These are phyloP conservation scores for Mangifera indica DNA, from an alignment of 345 rosid species.

Conservation along the genomic window DNA sequence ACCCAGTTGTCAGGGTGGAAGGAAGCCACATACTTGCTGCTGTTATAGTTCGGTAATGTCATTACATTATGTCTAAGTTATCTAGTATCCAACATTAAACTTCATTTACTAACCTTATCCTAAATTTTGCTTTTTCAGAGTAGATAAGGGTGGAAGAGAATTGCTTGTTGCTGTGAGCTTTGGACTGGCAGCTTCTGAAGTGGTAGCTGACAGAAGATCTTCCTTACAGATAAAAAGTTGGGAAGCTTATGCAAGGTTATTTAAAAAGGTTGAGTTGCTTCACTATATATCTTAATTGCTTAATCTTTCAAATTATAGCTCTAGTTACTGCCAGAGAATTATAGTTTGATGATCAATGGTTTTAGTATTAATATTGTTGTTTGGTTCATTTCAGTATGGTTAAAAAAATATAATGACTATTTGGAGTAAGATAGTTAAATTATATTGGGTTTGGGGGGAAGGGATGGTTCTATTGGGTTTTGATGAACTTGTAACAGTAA, in stretches of 20 bases:
- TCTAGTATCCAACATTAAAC: background rate
- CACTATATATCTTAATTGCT: conserved; percentile 10
- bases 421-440: background rate
- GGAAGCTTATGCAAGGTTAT: conserved; percentile 71
- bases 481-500: background rate
- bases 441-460: background rate
- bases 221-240: conserved; percentile 59
- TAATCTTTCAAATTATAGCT: background rate
- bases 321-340: background rate
- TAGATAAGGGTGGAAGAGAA: conserved; percentile 62
- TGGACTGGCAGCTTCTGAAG: conserved; percentile 68
- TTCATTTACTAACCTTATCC: background rate
- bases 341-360: background rate
- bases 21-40: conserved; percentile 77
- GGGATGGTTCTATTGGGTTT: background rate
- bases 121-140: conserved; percentile 37
- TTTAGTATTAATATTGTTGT: background rate
- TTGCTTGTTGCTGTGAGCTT: conserved; percentile 77
- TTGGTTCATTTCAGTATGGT: background rate
- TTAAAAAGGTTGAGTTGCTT: conserved; percentile 52
- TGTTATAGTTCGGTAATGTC: conserved; percentile 53
- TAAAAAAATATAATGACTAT: background rate
- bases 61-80: conserved; percentile 1
- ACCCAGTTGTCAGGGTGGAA: conserved; percentile 70
- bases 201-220: conserved; percentile 68